These are phyloP conservation scores for Alloteropsis semialata DNA, from an alignment of 176 grass and related monocot species.

Conservation along the genomic window DNA sequence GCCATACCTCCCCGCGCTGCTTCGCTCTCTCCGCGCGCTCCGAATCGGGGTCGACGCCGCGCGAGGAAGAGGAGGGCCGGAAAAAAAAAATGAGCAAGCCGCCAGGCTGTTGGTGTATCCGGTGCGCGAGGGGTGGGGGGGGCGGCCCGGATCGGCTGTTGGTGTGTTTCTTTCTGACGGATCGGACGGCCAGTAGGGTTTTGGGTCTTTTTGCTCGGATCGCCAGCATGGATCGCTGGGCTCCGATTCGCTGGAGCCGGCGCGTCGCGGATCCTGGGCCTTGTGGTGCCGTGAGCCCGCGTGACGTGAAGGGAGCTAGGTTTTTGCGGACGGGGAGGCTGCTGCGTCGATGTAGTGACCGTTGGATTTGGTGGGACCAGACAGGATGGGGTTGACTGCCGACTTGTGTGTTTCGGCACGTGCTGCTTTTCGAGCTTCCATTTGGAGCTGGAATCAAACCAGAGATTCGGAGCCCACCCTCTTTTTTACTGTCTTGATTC, in stretches of 20 bases:
- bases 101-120: background rate
- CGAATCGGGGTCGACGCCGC: conserved; percentile 2
- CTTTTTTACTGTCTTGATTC: too few species aligned
- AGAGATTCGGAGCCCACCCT: too few species aligned
- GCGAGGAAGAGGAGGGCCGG: background rate
- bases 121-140: background rate
- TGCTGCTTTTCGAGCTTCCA: background rate
- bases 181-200: background rate
- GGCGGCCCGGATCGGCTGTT: background rate
- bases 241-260: background rate
- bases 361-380: conserved; percentile 7
- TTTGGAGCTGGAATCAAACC: background rate
- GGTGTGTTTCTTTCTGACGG: conserved; percentile 14
- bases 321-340: background rate
- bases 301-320: too few species aligned
- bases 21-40: conserved; percentile 16
- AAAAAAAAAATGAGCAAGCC: background rate
- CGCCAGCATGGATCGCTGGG: background rate
- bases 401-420: background rate
- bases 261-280: background rate
- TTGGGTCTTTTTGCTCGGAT: background rate
- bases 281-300: background rate
- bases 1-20: conserved; percentile 7
- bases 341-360: background rate
- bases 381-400: background rate